phyloP scores from a whole-genome alignment of 768 basidiomycete genomes.

The Leccinum obscurum region DNA sequence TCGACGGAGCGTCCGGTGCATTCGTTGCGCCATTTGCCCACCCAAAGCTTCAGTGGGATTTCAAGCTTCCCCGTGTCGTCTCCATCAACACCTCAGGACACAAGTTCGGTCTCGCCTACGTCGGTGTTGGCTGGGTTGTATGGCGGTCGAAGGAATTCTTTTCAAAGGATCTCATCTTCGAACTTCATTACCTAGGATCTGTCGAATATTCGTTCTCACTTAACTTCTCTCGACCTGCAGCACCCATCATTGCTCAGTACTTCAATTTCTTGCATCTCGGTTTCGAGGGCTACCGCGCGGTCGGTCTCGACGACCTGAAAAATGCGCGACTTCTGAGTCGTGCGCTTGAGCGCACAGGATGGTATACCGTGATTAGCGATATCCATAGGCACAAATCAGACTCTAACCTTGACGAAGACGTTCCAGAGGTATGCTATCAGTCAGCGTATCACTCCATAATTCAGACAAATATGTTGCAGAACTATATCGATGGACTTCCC shows the following conservation, averaged over 20 bases:
- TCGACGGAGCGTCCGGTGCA: conserved; percentile 61
- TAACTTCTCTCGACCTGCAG: conserved; percentile 61
- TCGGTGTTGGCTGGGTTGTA: conserved; percentile 65
- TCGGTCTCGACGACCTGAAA: conserved; percentile 49
- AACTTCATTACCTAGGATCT: conserved; percentile 49
- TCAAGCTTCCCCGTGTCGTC: conserved; percentile 57
- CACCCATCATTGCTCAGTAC: conserved; percentile 61
- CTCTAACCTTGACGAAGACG: conserved; percentile 45
- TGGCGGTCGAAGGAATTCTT: conserved; percentile 58
- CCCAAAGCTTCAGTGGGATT: conserved; percentile 59
- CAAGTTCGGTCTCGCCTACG: conserved; percentile 58
- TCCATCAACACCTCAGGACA: conserved; percentile 62
- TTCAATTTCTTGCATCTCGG: conserved; percentile 66
- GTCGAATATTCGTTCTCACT: conserved; percentile 77
- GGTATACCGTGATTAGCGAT: conserved; percentile 52
- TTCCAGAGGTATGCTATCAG: conserved; percentile 50
- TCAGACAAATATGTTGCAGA: conserved; percentile 20
- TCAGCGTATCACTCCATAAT: not conserved
- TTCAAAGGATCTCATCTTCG: conserved; percentile 72
- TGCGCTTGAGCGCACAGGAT: conserved; percentile 58
- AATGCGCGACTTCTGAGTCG: conserved; percentile 68
- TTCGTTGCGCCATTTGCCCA: conserved; percentile 64
- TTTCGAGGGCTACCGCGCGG: conserved; percentile 49
- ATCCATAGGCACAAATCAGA: conserved; percentile 46
- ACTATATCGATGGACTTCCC: conserved; percentile 51